Percentiles rank a stretch among this genome's conserved stretches.
Evolutionary conservation across 2,329 filamentous ascomycete genomes (phyloP).

Genomic region (Tolypocladium guangdongense): DNA sequence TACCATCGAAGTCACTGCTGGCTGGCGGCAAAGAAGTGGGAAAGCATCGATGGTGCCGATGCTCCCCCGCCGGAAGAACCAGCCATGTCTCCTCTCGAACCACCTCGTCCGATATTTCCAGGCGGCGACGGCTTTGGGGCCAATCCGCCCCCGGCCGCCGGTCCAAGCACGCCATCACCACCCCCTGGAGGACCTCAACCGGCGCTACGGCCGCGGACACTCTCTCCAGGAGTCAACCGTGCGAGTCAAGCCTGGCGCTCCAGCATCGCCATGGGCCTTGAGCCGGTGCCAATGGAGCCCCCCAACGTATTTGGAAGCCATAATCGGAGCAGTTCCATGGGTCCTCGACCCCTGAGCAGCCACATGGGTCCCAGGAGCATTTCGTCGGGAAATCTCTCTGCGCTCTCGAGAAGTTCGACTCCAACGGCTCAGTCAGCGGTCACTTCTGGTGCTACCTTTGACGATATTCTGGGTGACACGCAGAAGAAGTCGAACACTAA

Average conservation of each 20-base stretch:
- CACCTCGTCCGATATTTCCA: constrained; percentile 25
- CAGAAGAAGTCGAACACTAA: constrained; percentile 21
- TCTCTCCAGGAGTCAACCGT: constrained; percentile 25
- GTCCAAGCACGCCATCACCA: constrained; percentile 16
- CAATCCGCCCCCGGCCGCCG: constrained; percentile 8
- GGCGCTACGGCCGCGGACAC: constrained; percentile 25
- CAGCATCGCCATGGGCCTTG: constrained; percentile 31
- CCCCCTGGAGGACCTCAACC: constrained; percentile 12
- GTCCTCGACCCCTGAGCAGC: constrained; percentile 21
- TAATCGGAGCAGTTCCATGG: constrained; percentile 24
- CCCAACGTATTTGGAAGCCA: constrained; percentile 16
- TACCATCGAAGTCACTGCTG: constrained; percentile 49
- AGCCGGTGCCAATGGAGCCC: constrained; percentile 28
- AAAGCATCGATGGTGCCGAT: constrained; percentile 21
- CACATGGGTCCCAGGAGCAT: constrained; percentile 19
- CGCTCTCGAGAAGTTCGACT: constrained; percentile 11
- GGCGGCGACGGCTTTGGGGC: constrained; percentile 15
- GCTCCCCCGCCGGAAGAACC: constrained; percentile 17
- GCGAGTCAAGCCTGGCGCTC: constrained; percentile 25
- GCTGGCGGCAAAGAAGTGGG: constrained; percentile 41
- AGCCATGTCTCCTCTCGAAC: constrained; percentile 26
- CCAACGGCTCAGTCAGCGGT: constrained; percentile 10
- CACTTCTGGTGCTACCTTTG: constrained; percentile 31
- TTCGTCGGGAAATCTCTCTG: constrained; percentile 25
- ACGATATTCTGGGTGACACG: constrained; percentile 33